A percentile compares a stretch with the other conserved stretches of the same genome.
These are phyloP conservation scores for Entamoeba dispar DNA, from an alignment of 208 protist species.

Conservation along the genomic window DNA sequence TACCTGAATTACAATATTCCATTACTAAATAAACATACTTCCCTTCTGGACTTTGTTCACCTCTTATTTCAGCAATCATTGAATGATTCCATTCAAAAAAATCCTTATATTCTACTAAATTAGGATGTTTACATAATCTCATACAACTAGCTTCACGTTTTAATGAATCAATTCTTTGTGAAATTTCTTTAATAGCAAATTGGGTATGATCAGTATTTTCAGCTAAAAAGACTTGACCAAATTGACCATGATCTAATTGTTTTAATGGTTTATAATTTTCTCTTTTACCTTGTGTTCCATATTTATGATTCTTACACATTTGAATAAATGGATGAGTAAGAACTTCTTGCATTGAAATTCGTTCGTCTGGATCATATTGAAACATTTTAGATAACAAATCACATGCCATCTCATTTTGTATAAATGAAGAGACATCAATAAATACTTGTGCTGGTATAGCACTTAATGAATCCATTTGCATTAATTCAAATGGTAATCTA, in stretches of 20 bases:
- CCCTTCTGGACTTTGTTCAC: neutral
- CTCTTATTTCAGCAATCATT: neutral
- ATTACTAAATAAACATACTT: neutral
- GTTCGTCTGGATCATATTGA: slow-evolving; percentile 32
- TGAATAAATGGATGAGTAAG: slow-evolving; percentile 47
- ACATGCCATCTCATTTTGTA: slow-evolving; percentile 17
- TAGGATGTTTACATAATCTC: neutral
- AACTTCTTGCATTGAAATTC: slow-evolving; percentile 38
- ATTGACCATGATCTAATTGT: neutral
- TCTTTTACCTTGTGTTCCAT: neutral
- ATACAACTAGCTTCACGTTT: neutral
- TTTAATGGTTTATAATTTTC: neutral
- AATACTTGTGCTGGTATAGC: neutral
- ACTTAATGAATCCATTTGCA: neutral
- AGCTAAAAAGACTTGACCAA: neutral
- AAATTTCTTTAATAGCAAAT: neutral
- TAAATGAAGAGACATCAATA: neutral
- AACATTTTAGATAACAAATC: slow-evolving; percentile 32
- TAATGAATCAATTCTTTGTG: neutral
- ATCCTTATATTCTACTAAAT: neutral
- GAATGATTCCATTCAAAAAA: neutral
- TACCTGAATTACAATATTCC: neutral
- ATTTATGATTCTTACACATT: neutral
- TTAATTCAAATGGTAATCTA: neutral
- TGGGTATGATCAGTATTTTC: neutral